phyloP scores from a whole-genome alignment of 345 rosid species.

The Excoecaria cochinchinensis region DNA sequence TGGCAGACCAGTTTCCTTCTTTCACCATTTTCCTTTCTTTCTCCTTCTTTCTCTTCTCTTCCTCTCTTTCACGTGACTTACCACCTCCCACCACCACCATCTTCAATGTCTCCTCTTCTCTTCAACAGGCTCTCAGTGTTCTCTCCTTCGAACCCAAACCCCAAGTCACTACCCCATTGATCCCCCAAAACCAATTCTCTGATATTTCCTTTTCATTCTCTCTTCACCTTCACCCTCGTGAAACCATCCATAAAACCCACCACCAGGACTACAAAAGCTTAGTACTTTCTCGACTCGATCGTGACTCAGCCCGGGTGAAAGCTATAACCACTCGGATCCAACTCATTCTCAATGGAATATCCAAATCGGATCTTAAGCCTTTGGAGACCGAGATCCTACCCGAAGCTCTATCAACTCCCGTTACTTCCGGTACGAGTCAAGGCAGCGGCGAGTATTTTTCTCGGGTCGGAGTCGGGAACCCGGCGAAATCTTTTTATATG shows the following conservation, averaged over 20 bases:
- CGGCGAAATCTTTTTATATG: slow-evolving; percentile 59
- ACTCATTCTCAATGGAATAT: slow-evolving; percentile 45
- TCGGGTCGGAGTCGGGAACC: slow-evolving; percentile 71
- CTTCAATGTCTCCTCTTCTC: slow-evolving; percentile 53
- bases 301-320: slow-evolving; percentile 70
- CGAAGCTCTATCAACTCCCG: slow-evolving; percentile 59
- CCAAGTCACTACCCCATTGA: slow-evolving; percentile 12
- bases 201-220: slow-evolving; percentile 40
- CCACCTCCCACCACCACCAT: slow-evolving; percentile 17
- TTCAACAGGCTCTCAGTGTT: slow-evolving; percentile 44
- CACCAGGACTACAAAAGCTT: slow-evolving; percentile 61
- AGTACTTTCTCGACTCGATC: slow-evolving; percentile 58
- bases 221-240: slow-evolving; percentile 63
- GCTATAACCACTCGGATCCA: slow-evolving; percentile 41
- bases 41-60: background rate
- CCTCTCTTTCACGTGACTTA: slow-evolving; percentile 38
- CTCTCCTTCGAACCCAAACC: slow-evolving; percentile 40
- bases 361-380: slow-evolving; percentile 57
- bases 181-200: background rate
- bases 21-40: background rate
- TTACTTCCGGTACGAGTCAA: slow-evolving; percentile 67
- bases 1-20: background rate
- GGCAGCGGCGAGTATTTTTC: slow-evolving; percentile 98
- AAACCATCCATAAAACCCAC: slow-evolving; percentile 38
- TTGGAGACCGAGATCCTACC: slow-evolving; percentile 37